Percentiles rank a stretch among this genome's conserved stretches.
phyloP scores from a whole-genome alignment of 495 filamentous ascomycete species.

The Tuber umbilicatum region DNA sequence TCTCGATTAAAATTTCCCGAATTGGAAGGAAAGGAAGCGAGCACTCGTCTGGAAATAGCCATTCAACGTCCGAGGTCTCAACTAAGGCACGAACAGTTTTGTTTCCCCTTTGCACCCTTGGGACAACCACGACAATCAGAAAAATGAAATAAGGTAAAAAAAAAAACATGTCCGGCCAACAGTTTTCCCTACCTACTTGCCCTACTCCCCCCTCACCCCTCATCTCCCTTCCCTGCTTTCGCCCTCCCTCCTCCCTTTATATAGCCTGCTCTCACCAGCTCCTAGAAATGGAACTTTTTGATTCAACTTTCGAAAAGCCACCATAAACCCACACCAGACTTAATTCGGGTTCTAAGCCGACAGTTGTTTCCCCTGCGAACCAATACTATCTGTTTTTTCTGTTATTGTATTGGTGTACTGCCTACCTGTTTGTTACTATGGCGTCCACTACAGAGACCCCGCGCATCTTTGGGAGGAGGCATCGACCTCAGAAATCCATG shows the following conservation, averaged over 20 bases:
- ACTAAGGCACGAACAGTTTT: conserved; percentile 1
- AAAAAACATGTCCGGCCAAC: background rate
- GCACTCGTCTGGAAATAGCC: conserved; percentile 9
- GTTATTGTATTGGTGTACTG: background rate
- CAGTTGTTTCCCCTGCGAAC: conserved; percentile 3
- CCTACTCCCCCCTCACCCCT: background rate
- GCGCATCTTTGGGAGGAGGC: conserved; percentile 17
- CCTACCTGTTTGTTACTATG: conserved; percentile 13
- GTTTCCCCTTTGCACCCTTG: background rate
- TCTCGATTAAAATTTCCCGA: conserved; percentile 35
- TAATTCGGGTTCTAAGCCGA: background rate
- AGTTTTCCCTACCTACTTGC: background rate
- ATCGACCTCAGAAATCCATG: conserved; percentile 24
- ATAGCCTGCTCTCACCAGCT: conserved; percentile 9
- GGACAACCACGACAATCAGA: background rate
- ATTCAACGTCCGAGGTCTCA: conserved; percentile 9
- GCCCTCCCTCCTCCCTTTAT: conserved; percentile 13
- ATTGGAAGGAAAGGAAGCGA: conserved; percentile 25
- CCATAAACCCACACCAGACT: background rate
- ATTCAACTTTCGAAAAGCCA: conserved; percentile 15
- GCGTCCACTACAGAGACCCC: conserved; percentile 20
- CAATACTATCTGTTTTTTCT: background rate
- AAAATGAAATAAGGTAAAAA: background rate
- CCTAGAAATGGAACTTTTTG: conserved; percentile 4
- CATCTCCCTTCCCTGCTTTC: background rate